Base-by-base conservation (phyloP, 1,284 basidiomycete species). In the Boletus sp. region DNA sequence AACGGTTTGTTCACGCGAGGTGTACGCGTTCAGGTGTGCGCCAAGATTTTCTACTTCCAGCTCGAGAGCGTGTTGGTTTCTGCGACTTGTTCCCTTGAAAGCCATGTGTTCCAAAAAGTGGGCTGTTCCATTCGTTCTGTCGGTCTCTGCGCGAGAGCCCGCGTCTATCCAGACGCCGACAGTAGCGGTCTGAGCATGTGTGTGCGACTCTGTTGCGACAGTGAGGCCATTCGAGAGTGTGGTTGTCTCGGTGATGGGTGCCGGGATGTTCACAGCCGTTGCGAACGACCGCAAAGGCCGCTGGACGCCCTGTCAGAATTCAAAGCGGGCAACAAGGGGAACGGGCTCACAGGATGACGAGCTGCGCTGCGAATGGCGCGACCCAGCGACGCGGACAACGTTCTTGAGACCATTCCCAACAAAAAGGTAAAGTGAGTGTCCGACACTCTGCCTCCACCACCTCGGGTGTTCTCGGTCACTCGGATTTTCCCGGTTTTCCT, bases 21-120 rank as follows among this genome's bases (percentile, higher is more conserved):
- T 99, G 77, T 98, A 99, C 47, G 96, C 95, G 70, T 99, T 98
- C 53, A 99, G 75, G 70, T 98, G 95, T 33, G 95, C 93, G 58
- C 96, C 96, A 53, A 98, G 78, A 75, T 97, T 96, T 75, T 99
- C 95, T 40, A 99, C 95, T 71, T 99, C 94, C 52, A 98, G 81
- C 74, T 99, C 96, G 50, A 99, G 84, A 34, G 82, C 80, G 62
- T 93, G 90, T 72, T 99, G 95, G 39, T 84, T 82, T 56, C 96
- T 89, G 60, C 82, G 82, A 68, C 82, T 81, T 48, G 96, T 99
- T 49, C 96, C 96, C 77, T 94, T 93, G 77, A 90, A 91, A 41
- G 88, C 96, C 89, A 96, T 92, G 68, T 96, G 93, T 72, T 99
- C 96, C 51, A 99, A 81, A 79, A 99, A 99, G 74, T 99, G 96